Base-by-base conservation (phyloP, 768 basidiomycete species). In the Gymnopilus dilepis region DNA sequence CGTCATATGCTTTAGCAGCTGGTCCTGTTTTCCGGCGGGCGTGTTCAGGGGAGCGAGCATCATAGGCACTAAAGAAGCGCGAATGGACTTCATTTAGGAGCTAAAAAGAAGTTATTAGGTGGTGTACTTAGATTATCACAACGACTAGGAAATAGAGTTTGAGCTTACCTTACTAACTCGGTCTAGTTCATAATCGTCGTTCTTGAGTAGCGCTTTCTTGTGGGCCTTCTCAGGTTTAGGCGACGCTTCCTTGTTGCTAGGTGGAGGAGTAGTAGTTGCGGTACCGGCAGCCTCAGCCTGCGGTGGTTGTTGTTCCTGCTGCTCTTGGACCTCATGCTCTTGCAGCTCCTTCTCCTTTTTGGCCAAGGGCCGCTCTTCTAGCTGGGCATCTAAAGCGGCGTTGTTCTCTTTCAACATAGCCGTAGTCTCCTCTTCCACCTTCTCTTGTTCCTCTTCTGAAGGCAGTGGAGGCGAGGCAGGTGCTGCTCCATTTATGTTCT, bases 291-390 rank as follows among this genome's bases (percentile, higher is more conserved):
- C 51, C 31, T 69, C 45, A 37, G 33, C 38, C 37, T 51, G 19
- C 24, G 69, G 51, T 28, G 61, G 57, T 12, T 67, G 57, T 6
- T 67, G 69, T 42, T 37, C 34, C 3, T 71, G 67, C 17, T 68
- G 59, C 30, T 73, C 74, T 38, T 71, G 73, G 0, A 69, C 72
- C 56, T 69, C 73, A 34, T 77, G 81, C 62, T 84, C 86, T 64
- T 88, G 81, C 26, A 91, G 77, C 63, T 86, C 86, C 70, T 95
- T 92, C 73, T 96, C 94, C 75, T 89, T 88, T 80, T 91, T 95
- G 15, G 92, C 94, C 56, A 97, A 73, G 8, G 95, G 95, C 34
- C 95, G 83, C 64, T 92, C 89, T 70, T 94, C 91, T 4, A 95
- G 82, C 64, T 96, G 91, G 31, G 89, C 89, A 69, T 95, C 94